Percentiles rank a stretch among this genome's conserved stretches.
phyloP scores from a whole-genome alignment of 1,284 basidiomycete genomes.

The Porogramme epimiltina region DNA sequence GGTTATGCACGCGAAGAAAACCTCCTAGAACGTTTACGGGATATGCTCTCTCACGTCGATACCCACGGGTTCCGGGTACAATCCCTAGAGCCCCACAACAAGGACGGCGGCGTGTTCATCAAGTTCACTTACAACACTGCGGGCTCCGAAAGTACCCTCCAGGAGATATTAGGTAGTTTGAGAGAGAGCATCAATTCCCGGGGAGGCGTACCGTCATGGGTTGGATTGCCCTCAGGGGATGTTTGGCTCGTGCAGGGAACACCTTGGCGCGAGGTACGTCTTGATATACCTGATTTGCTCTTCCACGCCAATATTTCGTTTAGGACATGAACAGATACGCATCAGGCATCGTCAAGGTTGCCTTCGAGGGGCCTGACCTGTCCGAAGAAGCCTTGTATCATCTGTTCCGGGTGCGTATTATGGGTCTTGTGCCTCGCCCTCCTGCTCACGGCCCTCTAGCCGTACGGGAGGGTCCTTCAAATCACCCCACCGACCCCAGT shows the following conservation, averaged over 20 bases:
- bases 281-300: neutral
- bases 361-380: slow-evolving; percentile 86
- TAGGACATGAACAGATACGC: slow-evolving; percentile 88
- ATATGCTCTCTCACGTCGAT: slow-evolving; percentile 52
- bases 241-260: slow-evolving; percentile 82
- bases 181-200: slow-evolving; percentile 42
- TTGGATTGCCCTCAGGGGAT: slow-evolving; percentile 52
- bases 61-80: slow-evolving; percentile 58
- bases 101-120: slow-evolving; percentile 89
- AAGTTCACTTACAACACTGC: slow-evolving; percentile 65
- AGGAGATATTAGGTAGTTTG: slow-evolving; percentile 51
- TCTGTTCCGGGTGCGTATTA: slow-evolving; percentile 60
- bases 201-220: slow-evolving; percentile 69
- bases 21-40: slow-evolving; percentile 49
- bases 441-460: slow-evolving; percentile 43
- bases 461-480: slow-evolving; percentile 81
- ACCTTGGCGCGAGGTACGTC: slow-evolving; percentile 81
- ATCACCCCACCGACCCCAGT: slow-evolving; percentile 65
- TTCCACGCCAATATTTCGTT: neutral
- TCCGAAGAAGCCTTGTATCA: slow-evolving; percentile 77
- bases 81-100: slow-evolving; percentile 62
- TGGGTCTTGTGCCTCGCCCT: neutral
- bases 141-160: slow-evolving; percentile 43
- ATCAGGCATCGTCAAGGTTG: slow-evolving; percentile 70
- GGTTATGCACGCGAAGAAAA: slow-evolving; percentile 57